Base-by-base conservation (phyloP, 805 yeast species). In the Metschnikowia borealis region DNA sequence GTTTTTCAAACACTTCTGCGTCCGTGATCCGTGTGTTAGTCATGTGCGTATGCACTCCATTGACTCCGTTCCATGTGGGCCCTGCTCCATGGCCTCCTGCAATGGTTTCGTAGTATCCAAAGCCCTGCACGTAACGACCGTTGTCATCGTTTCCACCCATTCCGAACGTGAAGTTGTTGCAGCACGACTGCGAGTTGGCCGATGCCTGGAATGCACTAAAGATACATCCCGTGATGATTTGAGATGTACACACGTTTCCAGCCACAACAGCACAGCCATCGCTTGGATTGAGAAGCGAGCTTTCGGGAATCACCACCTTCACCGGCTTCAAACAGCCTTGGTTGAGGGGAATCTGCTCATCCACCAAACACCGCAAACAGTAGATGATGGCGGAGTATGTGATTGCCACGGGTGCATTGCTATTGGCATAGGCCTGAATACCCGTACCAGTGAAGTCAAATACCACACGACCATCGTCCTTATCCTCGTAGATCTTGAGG, bases 171-270 rank as follows among this genome's bases (percentile, higher is more conserved):
- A 92, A 81, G 68, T 92, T 94, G 68, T 94, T 92, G 66, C 96
- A 89, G 52, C 94, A 90, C 39, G 97, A 97, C 69, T 92, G 98
- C 1, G 97, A 90, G 56, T 90, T 97, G 2, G 97, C 97, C 73
- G 89, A 87, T 5, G 90, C 89, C 53, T 80, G 77, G 65, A 94
- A 90, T 0, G 98, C 94, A 60, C 84, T 85, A 61, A 92, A 74
- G 38, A 94, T 81, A 2, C 87, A 92, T 67, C 91, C 97, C 0
- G 96, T 90, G 43, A 94, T 83, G 59, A 97, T 78, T 67, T 94
- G 98, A 1, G 97, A 86, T 1, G 98, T 92, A 69, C 91, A 86
- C 6, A 92, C 98, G 65, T 92, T 92, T 7, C 97, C 97, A 2
- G 77, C 78, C 17, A 92, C 97, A 35, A 89, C 96, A 1, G 97